Conservation (phyloP, 1,284 basidiomycete genomes). For the Cryptococcus neoformans region DNA sequence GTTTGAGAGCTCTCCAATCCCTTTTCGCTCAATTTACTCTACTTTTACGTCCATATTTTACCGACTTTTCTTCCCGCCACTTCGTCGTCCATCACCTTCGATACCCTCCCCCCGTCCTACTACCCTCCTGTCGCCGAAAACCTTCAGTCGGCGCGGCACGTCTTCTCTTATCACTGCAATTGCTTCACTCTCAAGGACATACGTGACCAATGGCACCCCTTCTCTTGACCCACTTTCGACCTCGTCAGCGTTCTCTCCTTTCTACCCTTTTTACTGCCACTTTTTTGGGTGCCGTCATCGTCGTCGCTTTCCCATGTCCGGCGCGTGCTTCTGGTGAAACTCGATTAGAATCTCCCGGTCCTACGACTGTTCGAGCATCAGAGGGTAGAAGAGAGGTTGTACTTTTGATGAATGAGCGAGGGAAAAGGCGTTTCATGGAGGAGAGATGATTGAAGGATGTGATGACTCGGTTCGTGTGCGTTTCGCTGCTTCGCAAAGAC, state of each 20-base stretch:
- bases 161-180: too few species aligned
- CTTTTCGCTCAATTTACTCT: background rate
- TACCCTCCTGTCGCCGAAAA: too few species aligned
- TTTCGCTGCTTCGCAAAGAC: too few species aligned
- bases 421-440: conserved; percentile 44
- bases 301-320: conserved; percentile 50
- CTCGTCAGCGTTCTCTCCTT: conserved; percentile 45
- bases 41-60: too few species aligned
- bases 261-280: conserved; percentile 48
- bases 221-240: conserved; percentile 45
- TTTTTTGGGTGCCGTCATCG: conserved; percentile 48
- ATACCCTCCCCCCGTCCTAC: too few species aligned
- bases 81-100: too few species aligned
- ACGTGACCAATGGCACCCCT: conserved; percentile 44
- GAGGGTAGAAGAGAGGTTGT: conserved; percentile 32
- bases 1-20: too few species aligned
- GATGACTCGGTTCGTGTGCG: too few species aligned
- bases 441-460: conserved; percentile 20
- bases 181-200: too few species aligned
- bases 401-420: conserved; percentile 47
- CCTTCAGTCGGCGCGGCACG: too few species aligned
- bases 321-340: conserved; percentile 19
- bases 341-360: conserved; percentile 3
- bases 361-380: background rate
- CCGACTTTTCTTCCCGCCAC: too few species aligned